phyloP scores from a whole-genome alignment of 2,329 filamentous ascomycete species.

The Stachybotrys elegans region DNA sequence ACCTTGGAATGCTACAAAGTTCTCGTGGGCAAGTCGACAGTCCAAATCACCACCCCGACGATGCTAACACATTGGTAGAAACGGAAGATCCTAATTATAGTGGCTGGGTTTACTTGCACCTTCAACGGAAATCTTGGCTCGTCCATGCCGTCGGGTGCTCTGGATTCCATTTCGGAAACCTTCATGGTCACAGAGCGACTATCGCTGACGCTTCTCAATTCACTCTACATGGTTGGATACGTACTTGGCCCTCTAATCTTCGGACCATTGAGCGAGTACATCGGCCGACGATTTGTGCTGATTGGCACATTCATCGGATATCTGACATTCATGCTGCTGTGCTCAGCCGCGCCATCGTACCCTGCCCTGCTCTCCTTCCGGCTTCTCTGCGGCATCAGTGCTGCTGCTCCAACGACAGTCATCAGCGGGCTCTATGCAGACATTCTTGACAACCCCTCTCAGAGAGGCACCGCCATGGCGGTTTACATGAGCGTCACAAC shows the following conservation, averaged over 20 bases:
- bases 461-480: slow-evolving; percentile 25
- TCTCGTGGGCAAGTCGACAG: slow-evolving; percentile 19
- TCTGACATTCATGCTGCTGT: slow-evolving; percentile 25
- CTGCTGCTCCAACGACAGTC: slow-evolving; percentile 27
- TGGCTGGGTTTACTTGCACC: slow-evolving; percentile 29
- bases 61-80: slow-evolving; percentile 14
- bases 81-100: slow-evolving; percentile 26
- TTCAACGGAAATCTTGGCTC: slow-evolving; percentile 31
- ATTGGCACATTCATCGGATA: slow-evolving; percentile 27
- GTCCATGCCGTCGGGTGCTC: slow-evolving; percentile 29
- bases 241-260: slow-evolving; percentile 28
- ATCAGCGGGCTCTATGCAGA: slow-evolving; percentile 28
- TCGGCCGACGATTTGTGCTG: slow-evolving; percentile 27
- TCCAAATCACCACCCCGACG: background rate
- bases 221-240: slow-evolving; percentile 29
- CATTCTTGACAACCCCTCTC: slow-evolving; percentile 24
- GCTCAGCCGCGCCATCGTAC: slow-evolving; percentile 37
- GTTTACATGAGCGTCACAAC: slow-evolving; percentile 30
- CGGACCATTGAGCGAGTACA: slow-evolving; percentile 28
- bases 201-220: slow-evolving; percentile 28
- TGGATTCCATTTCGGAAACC: slow-evolving; percentile 24
- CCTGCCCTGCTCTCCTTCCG: slow-evolving; percentile 37
- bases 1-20: slow-evolving; percentile 22
- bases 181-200: slow-evolving; percentile 20
- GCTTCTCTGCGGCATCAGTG: slow-evolving; percentile 24